These are phyloP conservation scores for Geoglossum glabrum DNA, from an alignment of 495 filamentous ascomycete species.

Conservation along the genomic window DNA sequence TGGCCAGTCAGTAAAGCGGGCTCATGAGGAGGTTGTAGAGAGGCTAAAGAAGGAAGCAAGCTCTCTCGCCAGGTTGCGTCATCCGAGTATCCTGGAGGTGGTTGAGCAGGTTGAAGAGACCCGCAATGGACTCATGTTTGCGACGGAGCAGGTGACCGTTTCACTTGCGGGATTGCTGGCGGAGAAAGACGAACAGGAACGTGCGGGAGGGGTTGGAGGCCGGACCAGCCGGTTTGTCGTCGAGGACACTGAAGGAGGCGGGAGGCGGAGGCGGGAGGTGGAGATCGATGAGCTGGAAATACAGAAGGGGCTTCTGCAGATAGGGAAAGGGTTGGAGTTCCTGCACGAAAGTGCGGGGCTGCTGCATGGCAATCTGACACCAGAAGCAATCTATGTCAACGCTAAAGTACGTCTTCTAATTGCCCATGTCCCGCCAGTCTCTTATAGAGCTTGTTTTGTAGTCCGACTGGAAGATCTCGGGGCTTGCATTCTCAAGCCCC, in stretches of 20 bases:
- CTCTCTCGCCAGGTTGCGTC: slow-evolving; percentile 64
- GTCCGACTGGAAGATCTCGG: slow-evolving; percentile 97
- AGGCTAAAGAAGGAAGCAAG: slow-evolving; percentile 79
- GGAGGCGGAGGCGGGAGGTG: slow-evolving; percentile 50
- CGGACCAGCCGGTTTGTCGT: slow-evolving; percentile 61
- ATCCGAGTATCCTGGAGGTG: slow-evolving; percentile 81
- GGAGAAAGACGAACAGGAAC: slow-evolving; percentile 84
- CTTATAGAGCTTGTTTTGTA: slow-evolving; percentile 13
- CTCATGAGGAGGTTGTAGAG: slow-evolving; percentile 75
- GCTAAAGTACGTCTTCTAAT: slow-evolving; percentile 41
- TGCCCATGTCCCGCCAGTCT: neutral
- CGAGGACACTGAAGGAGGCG: slow-evolving; percentile 54
- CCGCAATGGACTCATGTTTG: slow-evolving; percentile 79
- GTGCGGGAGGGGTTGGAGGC: slow-evolving; percentile 39
- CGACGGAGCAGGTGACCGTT: slow-evolving; percentile 72
- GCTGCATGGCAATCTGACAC: slow-evolving; percentile 85
- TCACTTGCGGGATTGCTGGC: slow-evolving; percentile 64
- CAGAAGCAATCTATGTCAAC: slow-evolving; percentile 88
- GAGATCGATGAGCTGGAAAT: slow-evolving; percentile 97
- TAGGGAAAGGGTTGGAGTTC: slow-evolving; percentile 89
- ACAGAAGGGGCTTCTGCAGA: slow-evolving; percentile 82
- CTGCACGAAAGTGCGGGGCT: slow-evolving; percentile 88
- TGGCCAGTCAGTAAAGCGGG: slow-evolving; percentile 48
- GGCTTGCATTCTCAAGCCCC: slow-evolving; percentile 71
- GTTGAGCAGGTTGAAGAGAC: slow-evolving; percentile 93